phyloP scores from a whole-genome alignment of 2,329 filamentous ascomycete species.

The Aspergillus sp. region DNA sequence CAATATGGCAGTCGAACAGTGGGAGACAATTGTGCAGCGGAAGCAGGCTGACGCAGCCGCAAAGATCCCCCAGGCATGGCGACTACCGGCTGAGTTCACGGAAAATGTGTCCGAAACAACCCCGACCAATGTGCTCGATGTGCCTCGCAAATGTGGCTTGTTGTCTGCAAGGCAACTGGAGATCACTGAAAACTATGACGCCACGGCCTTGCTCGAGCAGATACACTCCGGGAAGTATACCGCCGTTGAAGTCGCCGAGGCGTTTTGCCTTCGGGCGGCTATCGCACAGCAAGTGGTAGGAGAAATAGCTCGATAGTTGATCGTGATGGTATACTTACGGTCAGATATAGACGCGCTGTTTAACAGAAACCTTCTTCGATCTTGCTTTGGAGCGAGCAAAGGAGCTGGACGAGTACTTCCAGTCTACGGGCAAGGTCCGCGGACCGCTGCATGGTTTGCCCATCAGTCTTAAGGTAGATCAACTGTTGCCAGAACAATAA shows the following conservation, averaged over 20 bases:
- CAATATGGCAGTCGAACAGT: background rate
- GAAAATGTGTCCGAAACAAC: slow-evolving; percentile 2
- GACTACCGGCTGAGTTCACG: background rate
- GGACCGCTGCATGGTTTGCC: slow-evolving; percentile 67
- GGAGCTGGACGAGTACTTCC: slow-evolving; percentile 50
- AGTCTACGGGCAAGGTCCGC: slow-evolving; percentile 44
- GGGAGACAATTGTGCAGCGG: background rate
- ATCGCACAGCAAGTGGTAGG: slow-evolving; percentile 34
- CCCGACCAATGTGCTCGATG: background rate
- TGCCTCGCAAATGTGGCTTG: slow-evolving; percentile 36
- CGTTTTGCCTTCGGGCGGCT: slow-evolving; percentile 46
- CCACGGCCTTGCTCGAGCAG: slow-evolving; percentile 28
- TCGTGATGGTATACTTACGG: background rate
- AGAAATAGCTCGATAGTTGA: no score
- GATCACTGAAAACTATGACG: slow-evolving; percentile 51
- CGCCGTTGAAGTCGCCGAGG: slow-evolving; percentile 47
- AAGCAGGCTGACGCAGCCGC: background rate
- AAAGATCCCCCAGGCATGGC: background rate
- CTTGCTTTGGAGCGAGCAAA: slow-evolving; percentile 51
- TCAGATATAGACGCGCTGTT: slow-evolving; percentile 41
- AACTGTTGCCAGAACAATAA: no score
- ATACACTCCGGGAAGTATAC: slow-evolving; percentile 31
- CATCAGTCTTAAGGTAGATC: slow-evolving; percentile 46
- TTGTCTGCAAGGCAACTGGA: slow-evolving; percentile 49
- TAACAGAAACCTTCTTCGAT: slow-evolving; percentile 57